phyloP scores from a whole-genome alignment of 768 basidiomycete genomes.

The Termitomyces sp. region DNA sequence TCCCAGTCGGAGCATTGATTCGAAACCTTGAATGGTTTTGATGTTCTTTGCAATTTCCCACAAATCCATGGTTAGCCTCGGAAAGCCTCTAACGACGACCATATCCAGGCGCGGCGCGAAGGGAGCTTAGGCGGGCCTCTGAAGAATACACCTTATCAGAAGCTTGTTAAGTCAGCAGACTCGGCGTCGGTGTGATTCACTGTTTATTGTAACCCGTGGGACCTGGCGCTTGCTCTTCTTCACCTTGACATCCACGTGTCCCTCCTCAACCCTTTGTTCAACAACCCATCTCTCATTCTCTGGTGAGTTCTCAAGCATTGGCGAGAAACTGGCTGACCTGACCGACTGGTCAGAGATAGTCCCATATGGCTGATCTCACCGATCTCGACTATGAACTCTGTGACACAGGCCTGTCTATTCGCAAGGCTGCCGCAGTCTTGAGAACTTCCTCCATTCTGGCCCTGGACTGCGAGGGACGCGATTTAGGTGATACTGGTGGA shows the following conservation, averaged over 20 bases:
- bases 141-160: neutral
- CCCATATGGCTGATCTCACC: neutral
- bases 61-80: neutral
- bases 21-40: neutral
- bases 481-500: slow-evolving; percentile 4
- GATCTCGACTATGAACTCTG: slow-evolving; percentile 9
- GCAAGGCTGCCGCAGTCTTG: neutral
- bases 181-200: neutral
- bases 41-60: neutral
- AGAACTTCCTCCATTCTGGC: slow-evolving; percentile 3
- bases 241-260: neutral
- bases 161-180: neutral
- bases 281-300: neutral
- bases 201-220: neutral
- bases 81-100: neutral
- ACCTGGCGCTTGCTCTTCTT: neutral
- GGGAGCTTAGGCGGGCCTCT: neutral
- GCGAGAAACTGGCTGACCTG: neutral
- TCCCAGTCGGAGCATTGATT: neutral
- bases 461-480: slow-evolving; percentile 18
- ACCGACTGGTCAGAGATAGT: neutral
- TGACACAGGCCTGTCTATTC: neutral
- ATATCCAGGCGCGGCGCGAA: neutral
- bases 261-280: neutral
- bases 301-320: neutral